Evolutionary conservation across 2,329 filamentous ascomycete species (phyloP).

Genomic region (Fusarium sp.): DNA sequence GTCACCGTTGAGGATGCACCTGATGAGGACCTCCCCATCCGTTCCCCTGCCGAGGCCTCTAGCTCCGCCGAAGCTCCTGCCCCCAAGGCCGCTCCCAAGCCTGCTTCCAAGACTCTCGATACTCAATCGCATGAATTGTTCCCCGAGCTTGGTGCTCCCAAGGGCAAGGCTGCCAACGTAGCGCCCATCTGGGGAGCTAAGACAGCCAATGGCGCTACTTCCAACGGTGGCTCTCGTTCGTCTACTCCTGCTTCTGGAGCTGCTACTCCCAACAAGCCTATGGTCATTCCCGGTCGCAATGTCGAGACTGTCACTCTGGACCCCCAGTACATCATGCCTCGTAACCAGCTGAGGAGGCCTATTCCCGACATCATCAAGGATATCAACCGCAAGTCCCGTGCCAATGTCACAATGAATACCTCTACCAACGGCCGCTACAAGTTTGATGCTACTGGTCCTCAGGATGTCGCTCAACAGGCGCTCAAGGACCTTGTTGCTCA

Average conservation of each 20-base stretch:
- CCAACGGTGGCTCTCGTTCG: constrained; percentile 68
- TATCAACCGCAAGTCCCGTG: constrained; percentile 91
- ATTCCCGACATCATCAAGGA: constrained; percentile 88
- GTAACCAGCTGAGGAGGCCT: constrained; percentile 84
- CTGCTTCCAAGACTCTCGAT: constrained; percentile 71
- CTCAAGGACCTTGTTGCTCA: constrained; percentile 90
- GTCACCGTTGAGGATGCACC: constrained; percentile 83
- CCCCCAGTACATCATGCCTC: constrained; percentile 80
- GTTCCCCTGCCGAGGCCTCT: constrained; percentile 60
- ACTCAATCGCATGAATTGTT: constrained; percentile 92
- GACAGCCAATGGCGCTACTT: constrained; percentile 66
- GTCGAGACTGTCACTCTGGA: constrained; percentile 81
- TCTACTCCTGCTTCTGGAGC: constrained; percentile 73
- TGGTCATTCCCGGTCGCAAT: constrained; percentile 86
- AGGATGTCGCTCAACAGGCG: constrained; percentile 86
- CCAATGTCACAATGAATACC: constrained; percentile 81
- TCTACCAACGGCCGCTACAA: constrained; percentile 78
- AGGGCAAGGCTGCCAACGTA: constrained; percentile 75
- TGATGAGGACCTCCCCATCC: constrained; percentile 80
- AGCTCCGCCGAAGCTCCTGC: constrained; percentile 63
- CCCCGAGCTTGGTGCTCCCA: constrained; percentile 83
- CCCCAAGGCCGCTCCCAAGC: constrained; percentile 76
- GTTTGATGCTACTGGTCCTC: constrained; percentile 87
- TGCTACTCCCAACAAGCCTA: constrained; percentile 59
- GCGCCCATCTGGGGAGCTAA: constrained; percentile 83